phyloP scores from a whole-genome alignment of 1,139 yeast species.

The Lodderomyces beijingensis region DNA sequence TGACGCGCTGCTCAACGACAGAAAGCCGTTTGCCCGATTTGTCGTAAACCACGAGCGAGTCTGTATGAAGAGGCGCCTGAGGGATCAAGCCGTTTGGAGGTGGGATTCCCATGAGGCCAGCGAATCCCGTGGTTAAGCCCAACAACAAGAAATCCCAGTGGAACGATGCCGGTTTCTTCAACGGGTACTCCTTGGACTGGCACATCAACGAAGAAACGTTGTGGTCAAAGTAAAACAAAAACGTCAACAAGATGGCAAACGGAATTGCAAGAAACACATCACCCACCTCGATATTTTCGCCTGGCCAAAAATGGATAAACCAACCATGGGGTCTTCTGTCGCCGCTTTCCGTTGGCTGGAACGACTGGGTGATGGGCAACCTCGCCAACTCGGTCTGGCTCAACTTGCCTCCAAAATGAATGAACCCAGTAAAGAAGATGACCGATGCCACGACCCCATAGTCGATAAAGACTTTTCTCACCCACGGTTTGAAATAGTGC shows the following conservation, averaged over 20 bases:
- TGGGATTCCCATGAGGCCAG: constrained; percentile 87
- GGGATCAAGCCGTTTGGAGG: constrained; percentile 97
- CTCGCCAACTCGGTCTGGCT: constrained; percentile 46
- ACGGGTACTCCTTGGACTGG: constrained; percentile 75
- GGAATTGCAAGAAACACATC: constrained; percentile 88
- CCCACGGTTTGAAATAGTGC: constrained; percentile 52
- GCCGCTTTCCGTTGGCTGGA: constrained; percentile 59
- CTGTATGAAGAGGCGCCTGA: constrained; percentile 93
- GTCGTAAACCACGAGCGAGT: constrained; percentile 63
- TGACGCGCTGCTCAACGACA: constrained; percentile 86
- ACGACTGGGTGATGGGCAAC: constrained; percentile 71
- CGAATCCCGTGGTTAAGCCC: constrained; percentile 80
- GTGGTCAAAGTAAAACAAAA: constrained; percentile 89
- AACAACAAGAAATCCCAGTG: constrained; percentile 89
- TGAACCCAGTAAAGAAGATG: constrained; percentile 85
- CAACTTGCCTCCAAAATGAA: constrained; percentile 82
- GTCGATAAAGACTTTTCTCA: constrained; percentile 73
- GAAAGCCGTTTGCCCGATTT: constrained; percentile 39
- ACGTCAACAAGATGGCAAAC: constrained; percentile 79
- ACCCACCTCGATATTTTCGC: constrained; percentile 54
- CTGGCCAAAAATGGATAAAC: constrained; percentile 77
- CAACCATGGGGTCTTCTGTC: constrained; percentile 50
- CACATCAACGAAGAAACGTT: constrained; percentile 92
- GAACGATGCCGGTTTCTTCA: constrained; percentile 81
- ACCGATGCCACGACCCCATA: constrained; percentile 83